Conservation (phyloP, 768 basidiomycete genomes). For the Serpula lacrymans region DNA sequence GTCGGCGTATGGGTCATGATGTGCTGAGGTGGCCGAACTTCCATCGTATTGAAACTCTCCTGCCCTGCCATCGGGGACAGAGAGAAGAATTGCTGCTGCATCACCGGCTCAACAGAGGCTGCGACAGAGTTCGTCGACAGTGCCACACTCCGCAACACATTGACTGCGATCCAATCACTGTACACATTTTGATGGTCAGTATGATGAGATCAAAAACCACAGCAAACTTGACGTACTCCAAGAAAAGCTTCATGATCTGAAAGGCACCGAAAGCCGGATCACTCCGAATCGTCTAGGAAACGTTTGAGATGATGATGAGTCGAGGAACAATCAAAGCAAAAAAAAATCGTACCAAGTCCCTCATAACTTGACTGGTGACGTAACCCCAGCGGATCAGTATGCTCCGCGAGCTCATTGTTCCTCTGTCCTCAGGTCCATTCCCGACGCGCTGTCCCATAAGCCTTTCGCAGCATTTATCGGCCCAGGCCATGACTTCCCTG, state of each 20-base stretch:
- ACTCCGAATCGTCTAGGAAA: constrained; percentile 76
- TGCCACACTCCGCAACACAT: constrained; percentile 82
- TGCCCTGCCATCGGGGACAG: constrained; percentile 89
- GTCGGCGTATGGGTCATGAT: constrained; percentile 81
- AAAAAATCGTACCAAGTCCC: constrained; percentile 66
- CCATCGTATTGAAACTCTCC: constrained; percentile 68
- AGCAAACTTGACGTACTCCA: constrained; percentile 58
- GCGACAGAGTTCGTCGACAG: constrained; percentile 89
- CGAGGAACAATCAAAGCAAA: constrained; percentile 1
- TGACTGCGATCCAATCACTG: constrained; percentile 91
- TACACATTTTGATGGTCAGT: constrained; percentile 16
- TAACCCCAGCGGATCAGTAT: constrained; percentile 90
- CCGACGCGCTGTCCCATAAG: constrained; percentile 70
- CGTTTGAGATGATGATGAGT: background rate
- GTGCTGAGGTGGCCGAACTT: constrained; percentile 52
- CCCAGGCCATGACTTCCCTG: constrained; percentile 86
- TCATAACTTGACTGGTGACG: constrained; percentile 90
- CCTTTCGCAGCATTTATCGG: constrained; percentile 84
- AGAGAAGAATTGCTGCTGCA: constrained; percentile 86
- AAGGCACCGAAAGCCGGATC: constrained; percentile 92
- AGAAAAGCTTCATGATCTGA: constrained; percentile 87
- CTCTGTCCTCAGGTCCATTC: constrained; percentile 64
- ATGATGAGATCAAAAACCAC: constrained; percentile 9
- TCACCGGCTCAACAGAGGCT: constrained; percentile 86
- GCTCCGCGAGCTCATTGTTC: constrained; percentile 82